Base-by-base conservation (phyloP, 441 rosid species). In the Adansonia madagascariensis region DNA sequence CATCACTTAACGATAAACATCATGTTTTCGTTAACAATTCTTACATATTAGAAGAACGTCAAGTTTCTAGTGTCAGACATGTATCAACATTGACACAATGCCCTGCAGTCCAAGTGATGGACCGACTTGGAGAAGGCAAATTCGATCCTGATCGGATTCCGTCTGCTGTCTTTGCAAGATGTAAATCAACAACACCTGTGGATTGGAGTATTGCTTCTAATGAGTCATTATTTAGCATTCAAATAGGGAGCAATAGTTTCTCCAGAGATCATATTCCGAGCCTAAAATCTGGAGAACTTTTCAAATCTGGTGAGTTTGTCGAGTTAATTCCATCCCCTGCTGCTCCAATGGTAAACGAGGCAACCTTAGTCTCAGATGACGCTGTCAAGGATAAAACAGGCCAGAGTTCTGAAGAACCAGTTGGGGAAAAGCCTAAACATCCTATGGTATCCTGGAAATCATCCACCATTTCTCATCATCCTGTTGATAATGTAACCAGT, bases 221-320 rank as follows among this genome's bases (percentile, higher is more conserved):
- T 61, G 99, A 94, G 1, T 95, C 98, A 2, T 77, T 92, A 77
- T 95, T 95, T 85, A 95, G 98, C 84, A 77, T 95, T 77, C 88
- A 85, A 15, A 65, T 86, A 78, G 94, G 90, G 43, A 86, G 82
- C 72, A 73, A 17, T 80, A 87, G 90, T 75, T 86, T 89, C 74
- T 52, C 86, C n/a, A 83, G 83, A 76, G 97, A 90, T 14, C 85
- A 82, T 57, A 18, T 73, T 49, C 63, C 76, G 52, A 76, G n/a
- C 65, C 20, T 80, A 50, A 84, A 81, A 72, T 65, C 85, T 47
- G 84, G 79, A 44, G 89, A 85, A 67, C 55, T 74, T 57, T 24
- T 53, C 12, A 85, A 83, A 75, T 85, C 89, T 7, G 80, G 74
- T 8, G 93, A 92, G 79, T 78, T 82, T 24, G 71, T 81, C 62